Evolutionary conservation across 495 filamentous ascomycete species (phyloP), one percentile per base, ranked within the genome.

Genomic region (Lasiosphaeris hirsuta): DNA sequence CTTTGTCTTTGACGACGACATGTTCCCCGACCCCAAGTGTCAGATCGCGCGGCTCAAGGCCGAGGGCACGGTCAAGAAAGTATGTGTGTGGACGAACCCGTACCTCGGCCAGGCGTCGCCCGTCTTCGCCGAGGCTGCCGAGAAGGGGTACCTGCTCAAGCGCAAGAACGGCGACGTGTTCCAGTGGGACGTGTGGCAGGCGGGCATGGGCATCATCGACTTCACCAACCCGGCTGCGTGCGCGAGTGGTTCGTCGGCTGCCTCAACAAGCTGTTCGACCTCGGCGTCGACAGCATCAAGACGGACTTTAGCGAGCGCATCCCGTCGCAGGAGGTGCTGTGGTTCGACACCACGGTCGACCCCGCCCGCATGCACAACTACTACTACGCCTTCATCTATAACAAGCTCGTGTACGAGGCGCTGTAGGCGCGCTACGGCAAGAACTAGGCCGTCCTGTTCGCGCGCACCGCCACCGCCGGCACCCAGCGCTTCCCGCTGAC

Each of bases 111-210:
- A 89, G 63, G 81, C 83, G 7, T 86, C 84, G 3, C 82, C 81
- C 0, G 72, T 87, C 0, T 90, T 90, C 66, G 63, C 78, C 51
- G 75, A 81, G 46, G 86, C 86, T 3, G 86, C 81, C 6, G 75
- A 79, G 54, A 84, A 85, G 48, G 85, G 86, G 0, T 90, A 88
- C 60, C 76, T 89, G 30, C 75, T 89, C 48, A 87, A 85, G 72
- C 81, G 84, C 15, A 82, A 74, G 52, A 86, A 90, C 57, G 86
- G 84, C 15, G 85, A 86, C 52, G 71, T 89, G 18, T 89, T 81
- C 78, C 85, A 89, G 69, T 88, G 85, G 84, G 86, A 89, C 62
- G 70, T 86, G 37, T 89, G 86, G 86, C 85, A 89, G 63, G 82
- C 84, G 15, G 86, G 86, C 36, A 90, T 90, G 86, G 86, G 85